phyloP scores from a whole-genome alignment of 108 stramenopile genomes.

The Nitzschia putrida region DNA sequence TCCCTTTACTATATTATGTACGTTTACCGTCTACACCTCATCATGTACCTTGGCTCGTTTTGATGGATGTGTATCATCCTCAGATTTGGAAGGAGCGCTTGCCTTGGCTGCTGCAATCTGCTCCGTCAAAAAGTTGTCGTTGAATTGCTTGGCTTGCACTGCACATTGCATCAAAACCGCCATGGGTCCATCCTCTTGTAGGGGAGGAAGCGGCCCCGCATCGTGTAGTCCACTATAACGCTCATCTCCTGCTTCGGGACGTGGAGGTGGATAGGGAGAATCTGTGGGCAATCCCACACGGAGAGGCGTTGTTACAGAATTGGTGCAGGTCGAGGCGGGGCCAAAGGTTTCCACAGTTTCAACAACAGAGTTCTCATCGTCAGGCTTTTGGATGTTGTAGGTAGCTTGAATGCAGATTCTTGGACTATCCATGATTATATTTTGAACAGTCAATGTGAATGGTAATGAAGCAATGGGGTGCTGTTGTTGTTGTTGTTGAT shows the following conservation, averaged over 20 bases:
- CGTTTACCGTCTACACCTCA: background rate
- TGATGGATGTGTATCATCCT: background rate
- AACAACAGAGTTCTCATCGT: background rate
- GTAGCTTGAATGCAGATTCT: background rate
- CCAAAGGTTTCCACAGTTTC: background rate
- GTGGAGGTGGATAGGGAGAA: background rate
- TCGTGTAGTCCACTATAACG: constrained; percentile 79
- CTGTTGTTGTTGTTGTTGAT: background rate
- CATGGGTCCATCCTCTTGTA: constrained; percentile 63
- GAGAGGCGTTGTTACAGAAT: background rate
- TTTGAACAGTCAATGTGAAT: background rate
- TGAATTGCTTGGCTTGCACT: constrained; percentile 60
- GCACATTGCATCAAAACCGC: constrained; percentile 64
- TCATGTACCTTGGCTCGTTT: constrained; percentile 9
- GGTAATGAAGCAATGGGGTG: background rate
- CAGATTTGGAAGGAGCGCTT: background rate
- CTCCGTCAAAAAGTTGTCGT: constrained; percentile 66
- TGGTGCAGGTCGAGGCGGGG: background rate
- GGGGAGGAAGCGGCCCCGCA: constrained; percentile 66
- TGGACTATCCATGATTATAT: background rate
- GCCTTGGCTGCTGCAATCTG: constrained; percentile 61
- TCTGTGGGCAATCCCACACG: constrained; percentile 8
- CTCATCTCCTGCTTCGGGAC: constrained; percentile 2
- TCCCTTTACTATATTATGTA: too few relatives aligned
- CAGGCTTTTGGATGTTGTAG: background rate